Percentiles rank a stretch among this genome's conserved stretches.
Evolutionary conservation across 805 yeast species (phyloP).

Genomic region (Scheffersomyces coipomensis): DNA sequence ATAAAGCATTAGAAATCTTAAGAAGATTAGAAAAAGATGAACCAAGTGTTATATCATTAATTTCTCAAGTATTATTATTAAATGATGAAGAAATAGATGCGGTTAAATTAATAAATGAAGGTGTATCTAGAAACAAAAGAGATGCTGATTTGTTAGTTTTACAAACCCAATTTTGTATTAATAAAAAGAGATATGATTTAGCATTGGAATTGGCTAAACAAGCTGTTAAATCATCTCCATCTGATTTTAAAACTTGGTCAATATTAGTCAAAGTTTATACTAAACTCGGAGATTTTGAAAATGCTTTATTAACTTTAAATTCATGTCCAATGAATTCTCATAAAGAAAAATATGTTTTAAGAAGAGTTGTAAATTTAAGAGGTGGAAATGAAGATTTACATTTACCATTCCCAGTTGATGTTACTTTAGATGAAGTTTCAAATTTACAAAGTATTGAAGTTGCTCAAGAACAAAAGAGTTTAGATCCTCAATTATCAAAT

Average conservation of each 20-base stretch:
- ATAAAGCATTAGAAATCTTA: constrained; percentile 59
- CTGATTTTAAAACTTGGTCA: constrained; percentile 76
- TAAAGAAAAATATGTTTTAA: constrained; percentile 62
- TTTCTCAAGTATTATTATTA: constrained; percentile 51
- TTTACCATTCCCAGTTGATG: constrained; percentile 75
- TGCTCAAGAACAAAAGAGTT: constrained; percentile 59
- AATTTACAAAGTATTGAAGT: constrained; percentile 65
- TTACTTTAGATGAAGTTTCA: constrained; percentile 65
- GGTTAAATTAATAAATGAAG: constrained; percentile 49
- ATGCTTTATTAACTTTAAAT: constrained; percentile 69
- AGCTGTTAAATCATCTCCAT: constrained; percentile 71
- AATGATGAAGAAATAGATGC: constrained; percentile 63
- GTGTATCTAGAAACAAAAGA: constrained; percentile 48
- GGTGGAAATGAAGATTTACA: constrained; percentile 55
- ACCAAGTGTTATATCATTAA: constrained; percentile 55
- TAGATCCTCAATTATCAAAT: constrained; percentile 59
- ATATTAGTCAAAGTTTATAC: constrained; percentile 63
- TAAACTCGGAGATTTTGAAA: constrained; percentile 61
- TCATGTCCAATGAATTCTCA: constrained; percentile 81
- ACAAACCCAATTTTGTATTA: constrained; percentile 58
- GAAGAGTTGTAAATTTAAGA: constrained; percentile 55
- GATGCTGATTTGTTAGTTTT: constrained; percentile 54
- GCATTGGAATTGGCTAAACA: constrained; percentile 59
- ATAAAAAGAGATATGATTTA: constrained; percentile 51
- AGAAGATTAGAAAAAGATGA: constrained; percentile 50